phyloP scores from a whole-genome alignment of 805 yeast genomes.

The Tetrapisispora pingtungensis region DNA sequence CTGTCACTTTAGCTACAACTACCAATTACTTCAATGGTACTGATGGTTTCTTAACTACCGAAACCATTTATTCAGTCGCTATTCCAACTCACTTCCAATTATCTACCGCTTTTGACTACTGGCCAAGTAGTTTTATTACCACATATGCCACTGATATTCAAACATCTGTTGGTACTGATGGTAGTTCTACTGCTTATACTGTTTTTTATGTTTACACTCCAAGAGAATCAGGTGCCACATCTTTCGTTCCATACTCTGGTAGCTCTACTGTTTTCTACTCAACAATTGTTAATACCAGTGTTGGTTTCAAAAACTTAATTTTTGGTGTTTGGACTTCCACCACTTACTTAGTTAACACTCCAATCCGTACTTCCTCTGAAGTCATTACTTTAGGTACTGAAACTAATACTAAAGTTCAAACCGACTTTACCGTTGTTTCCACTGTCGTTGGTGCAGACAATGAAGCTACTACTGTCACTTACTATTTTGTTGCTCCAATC shows the following conservation, averaged over 20 bases:
- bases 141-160: slow-evolving; percentile 7
- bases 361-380: slow-evolving; percentile 2
- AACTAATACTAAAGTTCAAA: background rate
- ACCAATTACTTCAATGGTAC: background rate
- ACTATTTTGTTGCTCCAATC: background rate
- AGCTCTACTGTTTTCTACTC: slow-evolving; percentile 2
- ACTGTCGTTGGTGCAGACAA: background rate
- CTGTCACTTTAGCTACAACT: background rate
- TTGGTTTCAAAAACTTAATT: background rate
- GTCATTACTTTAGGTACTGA: background rate
- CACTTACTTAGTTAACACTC: slow-evolving; percentile 2
- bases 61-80: slow-evolving; percentile 1
- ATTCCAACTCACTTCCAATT: slow-evolving; percentile 3
- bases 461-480: slow-evolving; percentile 1
- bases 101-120: background rate
- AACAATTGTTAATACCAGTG: background rate
- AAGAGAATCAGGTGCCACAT: slow-evolving; percentile 3
- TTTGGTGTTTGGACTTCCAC: background rate
- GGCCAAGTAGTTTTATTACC: background rate
- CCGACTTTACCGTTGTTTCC: background rate
- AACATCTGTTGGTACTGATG: slow-evolving; percentile 9
- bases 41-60: background rate
- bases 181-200: slow-evolving; percentile 7
- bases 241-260: slow-evolving; percentile 2
- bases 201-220: slow-evolving; percentile 11